These are phyloP conservation scores for Lactarius pseudohatsudake DNA, from an alignment of 768 basidiomycete species.

Conservation along the genomic window DNA sequence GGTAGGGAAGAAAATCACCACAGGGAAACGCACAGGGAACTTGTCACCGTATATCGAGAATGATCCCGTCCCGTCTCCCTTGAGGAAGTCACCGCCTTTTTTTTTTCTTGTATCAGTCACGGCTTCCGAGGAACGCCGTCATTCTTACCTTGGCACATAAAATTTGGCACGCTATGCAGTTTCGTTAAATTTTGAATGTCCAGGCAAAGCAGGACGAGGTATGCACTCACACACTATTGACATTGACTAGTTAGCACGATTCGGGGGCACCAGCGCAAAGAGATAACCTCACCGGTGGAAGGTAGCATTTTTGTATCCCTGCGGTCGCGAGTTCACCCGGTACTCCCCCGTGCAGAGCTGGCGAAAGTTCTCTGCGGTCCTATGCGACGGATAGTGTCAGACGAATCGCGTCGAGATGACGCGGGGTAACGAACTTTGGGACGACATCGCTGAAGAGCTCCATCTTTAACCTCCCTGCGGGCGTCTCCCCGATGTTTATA, in stretches of 20 bases:
- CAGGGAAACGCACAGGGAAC: conserved; percentile 63
- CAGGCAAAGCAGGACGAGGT: neutral
- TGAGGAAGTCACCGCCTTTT: conserved; percentile 89
- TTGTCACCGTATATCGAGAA: conserved; percentile 98
- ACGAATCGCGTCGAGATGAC: neutral
- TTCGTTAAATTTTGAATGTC: conserved; percentile 24
- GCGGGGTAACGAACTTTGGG: conserved; percentile 66
- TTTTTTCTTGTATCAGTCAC: neutral
- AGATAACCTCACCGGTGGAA: conserved; percentile 74
- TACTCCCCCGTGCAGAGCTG: conserved; percentile 98
- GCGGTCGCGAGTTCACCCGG: conserved; percentile 79
- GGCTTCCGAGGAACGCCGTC: neutral
- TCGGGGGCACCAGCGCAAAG: conserved; percentile 28
- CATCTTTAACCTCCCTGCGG: conserved; percentile 94
- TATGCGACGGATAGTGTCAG: conserved; percentile 36
- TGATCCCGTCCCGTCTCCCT: conserved; percentile 91
- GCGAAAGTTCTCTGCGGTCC: conserved; percentile 97
- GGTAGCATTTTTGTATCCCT: conserved; percentile 88
- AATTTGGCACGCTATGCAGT: conserved; percentile 69
- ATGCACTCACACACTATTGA: conserved; percentile 62
- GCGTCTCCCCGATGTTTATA: conserved; percentile 93
- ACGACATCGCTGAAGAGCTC: conserved; percentile 95
- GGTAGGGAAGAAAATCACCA: neutral
- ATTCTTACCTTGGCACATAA: conserved; percentile 89
- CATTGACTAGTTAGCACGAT: conserved; percentile 29